Base-by-base conservation (phyloP, 768 basidiomycete genomes). In the Naganishia antarctica region DNA sequence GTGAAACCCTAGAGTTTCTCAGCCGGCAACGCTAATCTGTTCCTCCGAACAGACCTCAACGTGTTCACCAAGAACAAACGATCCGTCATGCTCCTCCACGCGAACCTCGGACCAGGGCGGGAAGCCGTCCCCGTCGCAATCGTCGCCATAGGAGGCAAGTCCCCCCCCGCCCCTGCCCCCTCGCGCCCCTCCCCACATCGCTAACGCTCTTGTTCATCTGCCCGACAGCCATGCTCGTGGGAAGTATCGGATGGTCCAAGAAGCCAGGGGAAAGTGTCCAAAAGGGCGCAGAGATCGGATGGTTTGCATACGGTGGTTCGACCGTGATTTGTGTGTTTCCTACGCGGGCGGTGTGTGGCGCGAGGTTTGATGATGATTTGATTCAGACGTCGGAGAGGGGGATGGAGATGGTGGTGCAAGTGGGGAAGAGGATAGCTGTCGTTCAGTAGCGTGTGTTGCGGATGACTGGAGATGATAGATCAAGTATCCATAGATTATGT, bases 261-360 rank as follows among this genome's bases (percentile, higher is more conserved):
- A 70, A 73, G 40, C 62, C 72, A 0, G 79, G 76, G 0, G 72
- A 73, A 28, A 61, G 48, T 16, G 78, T 81, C 29, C 63, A 82
- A 74, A 80, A 82, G 64, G 80, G 81, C 9, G 78, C 81, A 46
- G 76, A 74, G 46, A 76, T 90, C 15, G 81, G 83, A 49, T 83
- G 84, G 63, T 88, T 87, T 68, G 73, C 85, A 28, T 90, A 89
- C 71, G 89, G 88, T 0, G 88, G 88, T n/a, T 87, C 86, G 69
- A 89, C 88, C 1, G 67, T 85, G 32, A 81, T 88, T 29, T 80
- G 74, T 21, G 71, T 88, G 18, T 87, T 87, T 76, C 85, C 86
- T 3, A 78, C 77, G 32, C 81, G 82, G 25, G 70, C 82, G 4
- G 74, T 83, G 80, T 83, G 66, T 63, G 82, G 72, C 0, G 58